Evolutionary conservation across 1,284 basidiomycete genomes (phyloP).

Genomic region (Erythrobasidium hasegawianum): DNA sequence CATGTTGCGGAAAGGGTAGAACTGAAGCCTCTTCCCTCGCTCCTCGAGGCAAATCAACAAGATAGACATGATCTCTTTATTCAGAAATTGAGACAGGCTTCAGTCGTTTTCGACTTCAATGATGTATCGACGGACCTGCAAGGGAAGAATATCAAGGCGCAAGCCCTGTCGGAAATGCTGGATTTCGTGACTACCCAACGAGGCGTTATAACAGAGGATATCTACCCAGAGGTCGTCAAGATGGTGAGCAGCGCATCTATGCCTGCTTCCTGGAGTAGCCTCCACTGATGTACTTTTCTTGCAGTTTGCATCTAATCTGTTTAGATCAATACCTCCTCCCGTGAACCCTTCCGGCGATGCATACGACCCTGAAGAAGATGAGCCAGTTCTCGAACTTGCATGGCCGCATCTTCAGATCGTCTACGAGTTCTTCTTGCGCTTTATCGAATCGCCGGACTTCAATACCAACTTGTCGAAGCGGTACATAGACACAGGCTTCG

Average conservation of each 20-base stretch:
- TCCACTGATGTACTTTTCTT: background rate
- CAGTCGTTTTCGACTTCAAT: conserved; percentile 97
- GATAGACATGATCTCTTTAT: conserved; percentile 90
- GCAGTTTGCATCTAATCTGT: conserved; percentile 93
- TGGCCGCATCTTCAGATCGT: conserved; percentile 99
- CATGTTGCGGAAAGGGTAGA: conserved; percentile 95
- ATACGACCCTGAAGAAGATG: conserved; percentile 99
- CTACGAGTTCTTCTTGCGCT: conserved; percentile 99
- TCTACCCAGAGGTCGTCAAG: conserved; percentile 98
- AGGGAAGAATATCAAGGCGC: conserved; percentile 98
- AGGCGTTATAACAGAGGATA: conserved; percentile 89
- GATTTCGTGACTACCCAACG: conserved; percentile 98
- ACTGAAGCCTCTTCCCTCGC: conserved; percentile 90
- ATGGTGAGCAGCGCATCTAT: conserved; percentile 69
- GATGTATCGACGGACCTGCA: conserved; percentile 92
- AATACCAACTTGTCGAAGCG: conserved; percentile 97
- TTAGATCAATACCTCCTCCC: conserved; percentile 98
- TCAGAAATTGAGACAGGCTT: conserved; percentile 92
- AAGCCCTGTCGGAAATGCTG: conserved; percentile 96
- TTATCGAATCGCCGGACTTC: conserved; percentile 96
- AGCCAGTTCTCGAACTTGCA: conserved; percentile 95
- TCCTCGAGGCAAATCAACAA: conserved; percentile 79
- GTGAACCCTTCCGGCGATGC: conserved; percentile 97
- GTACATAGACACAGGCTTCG: conserved; percentile 95
- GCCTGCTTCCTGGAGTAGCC: conserved; percentile 13